Evolutionary conservation across 257 asterid genomes (phyloP).

Genomic region (Solanum phureja): DNA sequence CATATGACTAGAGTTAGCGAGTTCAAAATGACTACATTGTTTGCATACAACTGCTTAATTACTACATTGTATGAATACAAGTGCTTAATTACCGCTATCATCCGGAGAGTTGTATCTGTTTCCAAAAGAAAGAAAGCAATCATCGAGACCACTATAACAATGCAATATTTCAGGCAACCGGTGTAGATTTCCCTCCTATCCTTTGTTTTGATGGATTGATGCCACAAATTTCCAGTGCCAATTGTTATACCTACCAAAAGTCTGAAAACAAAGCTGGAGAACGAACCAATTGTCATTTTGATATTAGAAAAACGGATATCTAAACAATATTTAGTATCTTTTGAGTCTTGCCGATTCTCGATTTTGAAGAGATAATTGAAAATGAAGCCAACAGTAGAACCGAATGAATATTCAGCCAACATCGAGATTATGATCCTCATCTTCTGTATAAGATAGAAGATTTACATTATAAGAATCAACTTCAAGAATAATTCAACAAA

Average conservation of each 20-base stretch:
- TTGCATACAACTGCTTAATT: too few species aligned
- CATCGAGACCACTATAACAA: neutral
- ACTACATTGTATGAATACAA: too few species aligned
- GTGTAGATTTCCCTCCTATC: neutral
- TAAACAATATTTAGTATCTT: too few species aligned
- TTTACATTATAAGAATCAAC: too few species aligned
- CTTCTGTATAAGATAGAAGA: neutral
- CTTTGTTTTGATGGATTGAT: neutral
- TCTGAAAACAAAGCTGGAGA: neutral
- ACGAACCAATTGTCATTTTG: too few species aligned
- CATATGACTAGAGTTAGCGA: neutral
- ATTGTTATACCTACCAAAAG: neutral
- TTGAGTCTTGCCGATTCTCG: neutral
- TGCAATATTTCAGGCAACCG: neutral
- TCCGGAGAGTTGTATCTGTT: neutral
- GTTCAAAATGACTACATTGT: neutral
- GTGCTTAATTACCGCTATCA: neutral
- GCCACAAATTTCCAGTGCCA: neutral
- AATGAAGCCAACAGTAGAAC: neutral
- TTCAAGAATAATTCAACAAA: too few species aligned
- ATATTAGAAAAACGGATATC: neutral
- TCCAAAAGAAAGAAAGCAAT: neutral
- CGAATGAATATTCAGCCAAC: neutral
- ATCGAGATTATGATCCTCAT: neutral
- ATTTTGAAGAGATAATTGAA: neutral